A percentile compares a stretch with the other conserved stretches of the same genome.
Evolutionary conservation across 495 filamentous ascomycete species (phyloP).

Genomic region (Penicillium bovifimosum): DNA sequence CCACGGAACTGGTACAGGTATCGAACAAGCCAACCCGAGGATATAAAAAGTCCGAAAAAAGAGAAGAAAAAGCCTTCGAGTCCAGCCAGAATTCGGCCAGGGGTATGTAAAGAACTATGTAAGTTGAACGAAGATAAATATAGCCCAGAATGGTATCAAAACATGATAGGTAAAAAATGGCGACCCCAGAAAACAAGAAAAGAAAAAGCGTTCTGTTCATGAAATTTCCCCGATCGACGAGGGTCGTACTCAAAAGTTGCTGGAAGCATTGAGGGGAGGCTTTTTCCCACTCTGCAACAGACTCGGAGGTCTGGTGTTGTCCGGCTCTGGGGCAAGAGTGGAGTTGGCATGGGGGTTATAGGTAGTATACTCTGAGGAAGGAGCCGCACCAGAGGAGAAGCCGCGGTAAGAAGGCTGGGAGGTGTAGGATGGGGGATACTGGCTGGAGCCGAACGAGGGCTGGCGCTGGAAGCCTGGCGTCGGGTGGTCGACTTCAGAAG

Average conservation of each 20-base stretch:
- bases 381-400: constrained; percentile 21
- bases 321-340: constrained; percentile 1
- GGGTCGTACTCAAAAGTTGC: constrained; percentile 21
- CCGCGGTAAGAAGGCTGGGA: constrained; percentile 23
- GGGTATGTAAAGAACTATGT: not conserved
- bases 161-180: constrained; percentile 1
- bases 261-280: constrained; percentile 30
- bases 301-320: constrained; percentile 35
- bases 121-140: not conserved
- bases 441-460: constrained; percentile 25
- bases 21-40: not conserved
- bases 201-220: constrained; percentile 14
- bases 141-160: constrained; percentile 16
- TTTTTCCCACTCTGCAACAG: constrained; percentile 40
- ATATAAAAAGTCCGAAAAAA: not conserved
- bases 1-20: not conserved
- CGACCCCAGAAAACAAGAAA: not conserved
- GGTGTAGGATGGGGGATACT: constrained; percentile 25
- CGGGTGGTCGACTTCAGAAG: constrained; percentile 2
- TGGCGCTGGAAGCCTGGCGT: constrained; percentile 24
- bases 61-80: not conserved
- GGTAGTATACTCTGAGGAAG: constrained; percentile 20
- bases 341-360: constrained; percentile 14
- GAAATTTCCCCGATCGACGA: constrained; percentile 2
- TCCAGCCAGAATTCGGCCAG: not conserved